Evolutionary conservation across 2,329 filamentous ascomycete genomes (phyloP).

Genomic region (Penicillium corylophilum): DNA sequence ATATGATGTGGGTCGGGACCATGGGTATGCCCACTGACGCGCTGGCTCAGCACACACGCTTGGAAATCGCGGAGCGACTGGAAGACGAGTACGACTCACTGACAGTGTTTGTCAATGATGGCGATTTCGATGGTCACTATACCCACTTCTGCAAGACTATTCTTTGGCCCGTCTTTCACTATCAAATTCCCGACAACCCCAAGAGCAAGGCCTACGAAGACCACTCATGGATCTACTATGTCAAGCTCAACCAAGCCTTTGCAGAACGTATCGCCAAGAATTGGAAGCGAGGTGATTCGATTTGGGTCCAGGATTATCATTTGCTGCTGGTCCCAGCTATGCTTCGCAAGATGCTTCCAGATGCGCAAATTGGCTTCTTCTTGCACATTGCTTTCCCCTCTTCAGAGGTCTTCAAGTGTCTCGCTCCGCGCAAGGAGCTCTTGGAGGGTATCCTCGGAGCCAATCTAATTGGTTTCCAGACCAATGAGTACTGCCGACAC

Average conservation of each 20-base stretch:
- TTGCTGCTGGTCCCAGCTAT: constrained; percentile 83
- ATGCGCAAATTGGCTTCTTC: constrained; percentile 95
- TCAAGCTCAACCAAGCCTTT: constrained; percentile 88
- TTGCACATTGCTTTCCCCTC: constrained; percentile 93
- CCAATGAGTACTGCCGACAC: constrained; percentile 86
- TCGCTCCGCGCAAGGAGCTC: constrained; percentile 81
- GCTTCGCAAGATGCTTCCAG: constrained; percentile 80
- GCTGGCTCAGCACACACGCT: constrained; percentile 70
- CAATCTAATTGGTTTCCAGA: constrained; percentile 91
- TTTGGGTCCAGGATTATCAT: constrained; percentile 97
- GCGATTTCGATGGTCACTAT: constrained; percentile 92
- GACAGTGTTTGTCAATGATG: constrained; percentile 82
- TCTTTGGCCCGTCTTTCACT: constrained; percentile 96
- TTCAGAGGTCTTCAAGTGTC: constrained; percentile 90
- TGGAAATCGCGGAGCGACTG: constrained; percentile 78
- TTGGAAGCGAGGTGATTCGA: constrained; percentile 88
- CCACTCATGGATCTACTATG: constrained; percentile 94
- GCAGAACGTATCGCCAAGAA: constrained; percentile 85
- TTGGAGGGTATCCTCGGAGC: constrained; percentile 91
- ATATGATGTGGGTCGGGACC: constrained; percentile 88
- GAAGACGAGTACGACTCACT: constrained; percentile 79
- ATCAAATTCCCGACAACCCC: constrained; percentile 95
- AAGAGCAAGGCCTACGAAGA: constrained; percentile 98
- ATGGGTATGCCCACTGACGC: constrained; percentile 92
- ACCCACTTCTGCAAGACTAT: constrained; percentile 97